Percentiles rank a stretch among this genome's conserved stretches.
phyloP scores from a whole-genome alignment of 257 asterid genomes.

The Solanum infundibuliforme region DNA sequence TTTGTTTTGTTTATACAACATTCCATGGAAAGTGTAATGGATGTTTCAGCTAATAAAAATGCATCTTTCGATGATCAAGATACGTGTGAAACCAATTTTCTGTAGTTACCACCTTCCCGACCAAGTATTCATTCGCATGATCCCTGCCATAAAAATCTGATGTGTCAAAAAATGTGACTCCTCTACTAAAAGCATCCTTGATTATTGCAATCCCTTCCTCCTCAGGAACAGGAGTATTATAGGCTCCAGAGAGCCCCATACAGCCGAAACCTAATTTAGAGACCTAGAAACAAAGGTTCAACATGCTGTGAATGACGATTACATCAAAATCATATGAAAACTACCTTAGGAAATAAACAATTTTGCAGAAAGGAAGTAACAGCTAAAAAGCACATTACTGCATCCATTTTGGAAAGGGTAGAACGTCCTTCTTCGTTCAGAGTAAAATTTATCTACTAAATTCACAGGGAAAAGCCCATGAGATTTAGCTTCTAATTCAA shows the following conservation, averaged over 20 bases:
- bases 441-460: background rate
- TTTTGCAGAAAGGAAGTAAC: background rate
- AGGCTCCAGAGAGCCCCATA: conserved; percentile 46
- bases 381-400: background rate
- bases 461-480: too few species aligned
- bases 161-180: conserved; percentile 40
- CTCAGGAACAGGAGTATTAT: conserved; percentile 31
- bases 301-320: background rate
- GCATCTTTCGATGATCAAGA: background rate
- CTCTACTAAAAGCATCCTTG: conserved; percentile 35
- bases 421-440: background rate
- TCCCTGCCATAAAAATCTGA: conserved; percentile 33
- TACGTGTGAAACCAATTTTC: background rate
- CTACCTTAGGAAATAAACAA: background rate
- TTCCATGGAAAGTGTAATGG: background rate
- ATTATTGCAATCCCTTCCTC: conserved; percentile 38
- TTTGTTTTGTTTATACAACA: background rate
- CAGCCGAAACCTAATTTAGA: conserved; percentile 51
- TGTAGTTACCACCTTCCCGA: background rate
- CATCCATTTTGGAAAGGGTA: background rate
- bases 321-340: background rate
- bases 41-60: background rate
- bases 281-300: conserved; percentile 19
- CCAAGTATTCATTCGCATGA: conserved; percentile 22
- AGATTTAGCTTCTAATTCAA: too few species aligned